These are phyloP conservation scores for Cucurbita pepo DNA, from an alignment of 306 rosid genomes.

Conservation along the genomic window DNA sequence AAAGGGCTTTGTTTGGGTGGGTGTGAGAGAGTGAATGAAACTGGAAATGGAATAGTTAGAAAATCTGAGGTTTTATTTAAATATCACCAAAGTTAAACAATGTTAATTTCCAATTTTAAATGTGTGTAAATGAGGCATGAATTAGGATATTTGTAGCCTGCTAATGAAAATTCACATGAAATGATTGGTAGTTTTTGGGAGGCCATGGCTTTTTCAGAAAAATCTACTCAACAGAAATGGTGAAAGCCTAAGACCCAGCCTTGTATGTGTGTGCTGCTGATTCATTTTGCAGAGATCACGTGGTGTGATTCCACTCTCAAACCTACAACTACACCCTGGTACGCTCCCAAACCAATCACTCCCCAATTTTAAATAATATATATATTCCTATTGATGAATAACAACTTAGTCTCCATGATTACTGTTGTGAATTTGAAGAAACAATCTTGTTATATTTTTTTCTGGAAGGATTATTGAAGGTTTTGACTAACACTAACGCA, in stretches of 20 bases:
- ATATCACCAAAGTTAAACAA: no score
- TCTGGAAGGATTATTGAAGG: neutral
- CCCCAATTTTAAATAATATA: no score
- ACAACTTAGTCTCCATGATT: no score
- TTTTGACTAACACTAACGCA: neutral
- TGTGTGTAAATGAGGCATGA: neutral
- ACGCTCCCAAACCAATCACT: no score
- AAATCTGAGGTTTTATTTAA: neutral
- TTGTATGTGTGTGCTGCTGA: neutral
- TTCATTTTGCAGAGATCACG: neutral
- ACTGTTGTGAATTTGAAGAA: no score
- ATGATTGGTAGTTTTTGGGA: neutral
- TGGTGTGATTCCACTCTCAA: slow-evolving; percentile 1
- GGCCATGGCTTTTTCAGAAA: neutral
- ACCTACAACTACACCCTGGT: neutral
- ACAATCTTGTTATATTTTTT: no score
- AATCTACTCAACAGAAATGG: neutral
- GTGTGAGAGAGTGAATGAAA: neutral
- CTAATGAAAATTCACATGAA: neutral
- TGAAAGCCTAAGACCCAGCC: neutral
- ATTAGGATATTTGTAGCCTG: neutral
- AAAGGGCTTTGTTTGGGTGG: neutral
- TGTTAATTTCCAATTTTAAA: neutral
- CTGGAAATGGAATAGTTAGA: neutral
- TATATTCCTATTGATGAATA: no score